Evolutionary conservation across 768 basidiomycete genomes (phyloP).

Genomic region (Tricholoma bakamatsutake): DNA sequence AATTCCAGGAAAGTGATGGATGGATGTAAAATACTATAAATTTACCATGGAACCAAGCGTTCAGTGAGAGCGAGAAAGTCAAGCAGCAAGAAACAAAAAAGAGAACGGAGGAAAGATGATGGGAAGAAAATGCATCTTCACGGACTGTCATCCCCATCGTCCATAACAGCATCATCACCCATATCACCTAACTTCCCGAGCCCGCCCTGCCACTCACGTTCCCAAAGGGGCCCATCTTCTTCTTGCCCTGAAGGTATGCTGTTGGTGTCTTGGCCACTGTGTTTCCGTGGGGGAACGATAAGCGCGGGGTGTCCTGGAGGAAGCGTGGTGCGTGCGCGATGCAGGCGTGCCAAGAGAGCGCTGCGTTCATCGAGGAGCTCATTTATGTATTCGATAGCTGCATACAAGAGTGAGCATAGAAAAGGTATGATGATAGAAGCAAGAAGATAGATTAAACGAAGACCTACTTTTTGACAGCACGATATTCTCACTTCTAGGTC

Average conservation of each 20-base stretch:
- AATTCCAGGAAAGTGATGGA: background rate
- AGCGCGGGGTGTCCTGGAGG: conserved; percentile 58
- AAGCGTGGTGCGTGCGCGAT: conserved; percentile 51
- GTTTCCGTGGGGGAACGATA: conserved; percentile 21
- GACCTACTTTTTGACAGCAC: conserved; percentile 82
- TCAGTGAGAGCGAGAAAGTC: background rate
- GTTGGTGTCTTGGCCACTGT: background rate
- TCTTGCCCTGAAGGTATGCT: conserved; percentile 13
- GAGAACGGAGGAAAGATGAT: background rate
- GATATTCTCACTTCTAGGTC: conserved; percentile 86
- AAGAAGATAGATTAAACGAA: background rate
- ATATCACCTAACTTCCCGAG: conserved; percentile 40
- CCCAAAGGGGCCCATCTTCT: conserved; percentile 52
- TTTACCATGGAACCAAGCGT: background rate
- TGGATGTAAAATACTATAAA: background rate
- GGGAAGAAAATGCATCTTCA: background rate
- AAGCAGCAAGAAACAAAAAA: background rate
- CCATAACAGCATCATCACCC: conserved; percentile 44
- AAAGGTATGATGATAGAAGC: conserved; percentile 5
- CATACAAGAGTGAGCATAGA: background rate
- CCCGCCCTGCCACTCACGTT: conserved; percentile 81
- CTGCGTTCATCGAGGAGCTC: conserved; percentile 57
- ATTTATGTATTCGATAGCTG: conserved; percentile 85
- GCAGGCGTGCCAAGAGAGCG: conserved; percentile 50
- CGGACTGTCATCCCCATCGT: conserved; percentile 34